Percentiles rank a stretch among this genome's conserved stretches.
Evolutionary conservation across 306 rosid genomes (phyloP).

Genomic region (Cicer judaicum): DNA sequence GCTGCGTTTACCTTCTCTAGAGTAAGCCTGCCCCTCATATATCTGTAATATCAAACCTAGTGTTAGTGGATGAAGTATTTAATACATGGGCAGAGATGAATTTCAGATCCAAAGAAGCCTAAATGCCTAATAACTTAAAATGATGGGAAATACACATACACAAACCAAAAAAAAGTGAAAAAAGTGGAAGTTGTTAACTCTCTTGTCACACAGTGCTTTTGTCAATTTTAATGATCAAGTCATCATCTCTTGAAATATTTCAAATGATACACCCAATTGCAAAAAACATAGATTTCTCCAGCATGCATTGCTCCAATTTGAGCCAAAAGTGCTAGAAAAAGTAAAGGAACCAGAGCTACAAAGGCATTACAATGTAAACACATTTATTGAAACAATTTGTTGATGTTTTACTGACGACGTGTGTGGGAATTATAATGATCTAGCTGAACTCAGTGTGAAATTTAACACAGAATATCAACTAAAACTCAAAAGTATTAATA

Average conservation of each 20-base stretch:
- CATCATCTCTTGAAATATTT: conserved; percentile 17
- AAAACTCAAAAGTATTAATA: neutral
- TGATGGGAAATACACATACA: neutral
- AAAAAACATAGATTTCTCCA: neutral
- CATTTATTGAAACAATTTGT: conserved; percentile 1
- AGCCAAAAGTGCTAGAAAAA: conserved; percentile 15
- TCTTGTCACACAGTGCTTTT: neutral
- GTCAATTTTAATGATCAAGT: conserved; percentile 19
- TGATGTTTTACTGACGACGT: conserved; percentile 6
- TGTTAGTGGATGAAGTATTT: conserved; percentile 26
- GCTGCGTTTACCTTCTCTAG: conserved; percentile 90
- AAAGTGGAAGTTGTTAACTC: neutral
- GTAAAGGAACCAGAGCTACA: conserved; percentile 26
- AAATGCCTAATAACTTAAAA: neutral
- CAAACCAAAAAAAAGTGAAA: neutral
- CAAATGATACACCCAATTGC: conserved; percentile 24
- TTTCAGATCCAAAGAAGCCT: conserved; percentile 1
- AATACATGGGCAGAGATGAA: conserved; percentile 29
- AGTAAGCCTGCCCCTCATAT: conserved; percentile 97
- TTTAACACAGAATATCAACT: conserved; percentile 19
- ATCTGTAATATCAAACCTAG: conserved; percentile 54
- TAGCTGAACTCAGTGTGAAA: conserved; percentile 22
- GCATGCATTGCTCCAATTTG: neutral
- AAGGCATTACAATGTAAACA: conserved; percentile 10
- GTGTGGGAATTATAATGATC: conserved; percentile 3